Evolutionary conservation across 257 asterid genomes (phyloP).

Genomic region (Haberlea rhodopensis): DNA sequence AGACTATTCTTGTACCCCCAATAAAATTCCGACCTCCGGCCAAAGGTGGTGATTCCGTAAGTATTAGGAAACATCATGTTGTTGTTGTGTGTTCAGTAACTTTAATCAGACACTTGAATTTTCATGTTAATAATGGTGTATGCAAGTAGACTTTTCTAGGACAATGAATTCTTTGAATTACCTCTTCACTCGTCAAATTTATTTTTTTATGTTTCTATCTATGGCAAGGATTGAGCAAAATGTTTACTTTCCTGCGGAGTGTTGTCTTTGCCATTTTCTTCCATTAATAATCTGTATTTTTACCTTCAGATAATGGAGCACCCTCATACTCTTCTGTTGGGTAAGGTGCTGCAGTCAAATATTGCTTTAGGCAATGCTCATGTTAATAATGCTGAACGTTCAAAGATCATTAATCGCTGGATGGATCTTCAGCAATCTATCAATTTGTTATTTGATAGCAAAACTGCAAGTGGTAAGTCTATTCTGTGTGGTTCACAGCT

Average conservation of each 20-base stretch:
- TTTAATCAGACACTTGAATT: not conserved
- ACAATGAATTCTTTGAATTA: not conserved
- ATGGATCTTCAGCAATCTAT: conserved; percentile 91
- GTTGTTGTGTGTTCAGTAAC: conserved; percentile 7
- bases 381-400: conserved; percentile 45
- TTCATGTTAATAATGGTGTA: conserved; percentile 1
- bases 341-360: conserved; percentile 77
- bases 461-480: conserved; percentile 64
- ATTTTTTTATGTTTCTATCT: not conserved
- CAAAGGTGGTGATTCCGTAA: conserved; percentile 81
- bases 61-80: conserved; percentile 32
- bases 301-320: conserved; percentile 83
- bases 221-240: conserved; percentile 6
- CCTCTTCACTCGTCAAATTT: not conserved
- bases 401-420: conserved; percentile 65
- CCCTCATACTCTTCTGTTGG: conserved; percentile 74
- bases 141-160: conserved; percentile 15
- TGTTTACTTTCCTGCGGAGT: conserved; percentile 11
- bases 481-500: conserved; percentile 20
- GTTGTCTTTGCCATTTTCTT: conserved; percentile 15
- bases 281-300: not conserved
- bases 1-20: conserved; percentile 74
- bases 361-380: conserved; percentile 73
- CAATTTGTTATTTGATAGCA: conserved; percentile 73
- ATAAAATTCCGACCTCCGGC: conserved; percentile 89